Base-by-base conservation (phyloP, 164 flowering plant species). In the Paratinospora sagittata region DNA sequence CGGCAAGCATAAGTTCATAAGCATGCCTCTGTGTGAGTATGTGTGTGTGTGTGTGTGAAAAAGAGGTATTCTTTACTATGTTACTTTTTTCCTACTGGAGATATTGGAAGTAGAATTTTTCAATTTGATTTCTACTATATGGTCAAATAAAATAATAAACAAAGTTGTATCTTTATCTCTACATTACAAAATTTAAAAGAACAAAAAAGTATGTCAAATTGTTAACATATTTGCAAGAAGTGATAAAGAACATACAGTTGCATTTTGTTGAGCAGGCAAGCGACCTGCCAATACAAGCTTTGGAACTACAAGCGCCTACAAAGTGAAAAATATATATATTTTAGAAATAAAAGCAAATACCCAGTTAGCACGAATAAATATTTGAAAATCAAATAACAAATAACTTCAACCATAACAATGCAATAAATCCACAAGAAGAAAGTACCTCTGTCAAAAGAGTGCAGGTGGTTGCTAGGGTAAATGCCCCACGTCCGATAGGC, bases 241-340 rank as follows among this genome's bases (percentile, higher is more conserved):
- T 63, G 47, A 60, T 26, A 8, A 66, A 23, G 67, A 72, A 75
- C 97, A 71, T 88, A 95, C 99, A 68, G 88, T 95, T 76, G 99
- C 99, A 89, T 92, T 95, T 76, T 95, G 98, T 73, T 95, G 99
- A 63, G 98, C 90, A 70, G 97, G 98, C 84, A 95, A 83, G 76
- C 93, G 91, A 79, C 99, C 99, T 21, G 97, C 96, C 82, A 95
- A 78, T 74, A 89, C 89, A 80, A 95, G 97, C 82, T 92, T 92
- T 62, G 99, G 99, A 43, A 91, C 92, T 8, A 84, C 74, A 30
- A 95, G 85, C 41, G 92, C 98, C 99, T 95, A 77, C 79, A 83
- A 71, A 76, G 72, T 52, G 66, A 17, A 57, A 67, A 66, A 47
- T 41, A 70, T 64, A 16, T 14, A n/a, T n/a, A n/a, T n/a, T n/a